Evolutionary conservation across 495 filamentous ascomycete genomes (phyloP).

Genomic region (Penicillium turbatum): DNA sequence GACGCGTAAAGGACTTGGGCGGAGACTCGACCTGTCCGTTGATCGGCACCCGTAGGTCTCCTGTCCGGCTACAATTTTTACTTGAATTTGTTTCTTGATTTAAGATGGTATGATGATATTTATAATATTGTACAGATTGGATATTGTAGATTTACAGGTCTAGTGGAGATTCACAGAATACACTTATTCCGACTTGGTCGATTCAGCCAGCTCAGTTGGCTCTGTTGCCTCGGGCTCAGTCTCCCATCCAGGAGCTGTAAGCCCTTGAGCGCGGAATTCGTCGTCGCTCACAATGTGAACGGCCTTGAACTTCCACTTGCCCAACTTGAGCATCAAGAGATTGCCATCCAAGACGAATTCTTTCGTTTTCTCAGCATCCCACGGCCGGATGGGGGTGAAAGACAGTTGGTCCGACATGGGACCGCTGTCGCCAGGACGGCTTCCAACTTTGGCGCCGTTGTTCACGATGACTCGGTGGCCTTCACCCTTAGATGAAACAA

Average conservation of each 20-base stretch:
- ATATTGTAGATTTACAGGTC: conserved; percentile 19
- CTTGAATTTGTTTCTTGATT: neutral
- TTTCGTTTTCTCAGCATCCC: conserved; percentile 51
- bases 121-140: conserved; percentile 19
- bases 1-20: conserved; percentile 38
- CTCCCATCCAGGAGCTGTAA: conserved; percentile 45
- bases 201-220: conserved; percentile 5
- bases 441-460: conserved; percentile 63
- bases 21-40: conserved; percentile 7
- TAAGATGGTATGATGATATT: neutral
- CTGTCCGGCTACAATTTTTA: neutral
- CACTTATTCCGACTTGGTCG: conserved; percentile 6
- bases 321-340: conserved; percentile 64
- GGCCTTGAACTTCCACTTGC: conserved; percentile 76
- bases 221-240: conserved; percentile 8
- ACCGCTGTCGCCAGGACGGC: conserved; percentile 47
- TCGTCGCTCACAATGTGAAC: conserved; percentile 69
- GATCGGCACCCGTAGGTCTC: neutral
- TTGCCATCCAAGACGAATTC: conserved; percentile 61
- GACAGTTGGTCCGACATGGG: conserved; percentile 55
- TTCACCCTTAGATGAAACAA: conserved; percentile 60
- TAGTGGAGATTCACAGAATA: conserved; percentile 14
- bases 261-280: conserved; percentile 50
- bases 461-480: conserved; percentile 59
- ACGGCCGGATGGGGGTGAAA: conserved; percentile 59